Conservation (phyloP, 768 basidiomycete species). For the Chalciporus chontae region DNA sequence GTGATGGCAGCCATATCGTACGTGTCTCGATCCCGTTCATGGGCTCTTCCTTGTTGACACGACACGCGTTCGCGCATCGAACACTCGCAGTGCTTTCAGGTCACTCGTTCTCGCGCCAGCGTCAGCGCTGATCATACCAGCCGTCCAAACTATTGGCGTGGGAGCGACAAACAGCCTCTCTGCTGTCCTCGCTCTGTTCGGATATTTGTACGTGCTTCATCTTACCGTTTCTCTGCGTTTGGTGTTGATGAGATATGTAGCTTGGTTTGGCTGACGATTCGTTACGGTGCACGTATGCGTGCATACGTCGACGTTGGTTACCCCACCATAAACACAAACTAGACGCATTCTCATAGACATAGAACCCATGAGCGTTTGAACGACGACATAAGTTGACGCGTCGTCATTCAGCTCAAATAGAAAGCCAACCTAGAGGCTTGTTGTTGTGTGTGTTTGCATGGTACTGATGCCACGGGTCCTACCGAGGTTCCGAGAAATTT, state of each 20-base stretch:
- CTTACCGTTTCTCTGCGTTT: not conserved
- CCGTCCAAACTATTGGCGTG: constrained; percentile 52
- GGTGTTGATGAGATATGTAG: constrained; percentile 30
- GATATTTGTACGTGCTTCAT: constrained; percentile 45
- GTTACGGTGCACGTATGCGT: constrained; percentile 55
- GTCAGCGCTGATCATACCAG: constrained; percentile 29
- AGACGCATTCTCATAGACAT: not conserved
- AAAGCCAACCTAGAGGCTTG: not conserved
- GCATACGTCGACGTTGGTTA: constrained; percentile 56
- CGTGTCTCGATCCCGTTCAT: constrained; percentile 16
- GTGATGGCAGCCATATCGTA: constrained; percentile 55
- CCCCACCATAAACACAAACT: constrained; percentile 27
- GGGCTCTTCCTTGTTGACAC: too few species aligned
- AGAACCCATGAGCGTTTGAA: too few species aligned
- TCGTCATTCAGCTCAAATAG: not conserved
- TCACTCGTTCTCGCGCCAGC: constrained; percentile 17
- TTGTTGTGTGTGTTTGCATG: not conserved
- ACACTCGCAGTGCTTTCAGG: constrained; percentile 17
- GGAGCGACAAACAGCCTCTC: constrained; percentile 44
- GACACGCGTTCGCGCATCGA: too few species aligned
- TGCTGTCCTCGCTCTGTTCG: constrained; percentile 46
- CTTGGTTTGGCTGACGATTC: constrained; percentile 48
- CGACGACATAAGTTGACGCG: not conserved
- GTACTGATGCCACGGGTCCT: too few species aligned
- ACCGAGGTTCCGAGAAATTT: too few species aligned